Percentiles rank a stretch among this genome's conserved stretches.
Conservation (phyloP, 768 basidiomycete genomes). For the Mycena floridula region DNA sequence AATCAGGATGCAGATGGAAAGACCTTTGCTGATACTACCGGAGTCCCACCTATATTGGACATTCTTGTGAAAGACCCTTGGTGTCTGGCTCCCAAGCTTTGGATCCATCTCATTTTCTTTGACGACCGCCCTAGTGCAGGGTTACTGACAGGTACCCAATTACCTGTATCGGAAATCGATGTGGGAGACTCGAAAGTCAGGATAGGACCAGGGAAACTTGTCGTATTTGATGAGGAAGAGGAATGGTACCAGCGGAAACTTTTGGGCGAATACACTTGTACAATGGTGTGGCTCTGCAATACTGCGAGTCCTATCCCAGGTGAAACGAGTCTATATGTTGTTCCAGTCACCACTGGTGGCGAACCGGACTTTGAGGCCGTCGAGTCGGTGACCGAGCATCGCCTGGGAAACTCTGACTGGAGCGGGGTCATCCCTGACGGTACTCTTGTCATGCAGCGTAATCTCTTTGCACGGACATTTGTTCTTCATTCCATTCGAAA, state of each 20-base stretch:
- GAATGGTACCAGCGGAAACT: conserved; percentile 39
- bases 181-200: conserved; percentile 25
- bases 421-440: conserved; percentile 37
- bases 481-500: conserved; percentile 51
- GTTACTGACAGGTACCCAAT: conserved; percentile 57
- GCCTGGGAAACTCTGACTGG: conserved; percentile 53
- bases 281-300: conserved; percentile 56
- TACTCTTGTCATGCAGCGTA: conserved; percentile 49
- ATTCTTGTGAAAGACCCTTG: conserved; percentile 63
- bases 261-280: conserved; percentile 63
- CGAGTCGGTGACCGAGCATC: conserved; percentile 38
- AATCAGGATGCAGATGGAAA: conserved; percentile 50
- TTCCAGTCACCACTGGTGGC: conserved; percentile 48
- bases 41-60: conserved; percentile 49
- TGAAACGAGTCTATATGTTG: conserved; percentile 55
- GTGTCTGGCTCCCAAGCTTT: conserved; percentile 48
- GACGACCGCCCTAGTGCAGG: conserved; percentile 48
- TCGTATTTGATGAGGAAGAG: conserved; percentile 38
- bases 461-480: conserved; percentile 49
- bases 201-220: conserved; percentile 22
- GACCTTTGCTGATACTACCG: conserved; percentile 32
- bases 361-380: conserved; percentile 58
- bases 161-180: conserved; percentile 40
- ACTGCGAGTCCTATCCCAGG: conserved; percentile 48
- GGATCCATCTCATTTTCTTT: conserved; percentile 56